These are phyloP conservation scores for Boletales sp. DNA, from an alignment of 768 basidiomycete species.

Conservation along the genomic window DNA sequence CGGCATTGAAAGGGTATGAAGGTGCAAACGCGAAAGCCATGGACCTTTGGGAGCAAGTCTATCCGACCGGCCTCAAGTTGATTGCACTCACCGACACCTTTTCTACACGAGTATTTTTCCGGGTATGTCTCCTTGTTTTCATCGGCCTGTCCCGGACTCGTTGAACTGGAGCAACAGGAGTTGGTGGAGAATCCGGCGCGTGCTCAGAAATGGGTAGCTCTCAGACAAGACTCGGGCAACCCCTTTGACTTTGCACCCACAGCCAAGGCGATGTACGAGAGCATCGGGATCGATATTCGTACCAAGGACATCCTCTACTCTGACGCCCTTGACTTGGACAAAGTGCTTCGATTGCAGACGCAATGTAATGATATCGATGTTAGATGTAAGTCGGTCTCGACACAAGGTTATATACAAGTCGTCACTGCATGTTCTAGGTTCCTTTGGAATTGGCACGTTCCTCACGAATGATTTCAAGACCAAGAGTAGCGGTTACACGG, in stretches of 20 bases:
- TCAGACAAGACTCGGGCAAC: slow-evolving; percentile 94
- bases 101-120: slow-evolving; percentile 82
- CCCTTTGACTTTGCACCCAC: slow-evolving; percentile 76
- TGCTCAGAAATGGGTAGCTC: slow-evolving; percentile 70
- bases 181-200: slow-evolving; percentile 53
- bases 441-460: slow-evolving; percentile 92
- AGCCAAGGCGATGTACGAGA: slow-evolving; percentile 68
- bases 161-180: slow-evolving; percentile 40
- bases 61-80: slow-evolving; percentile 46
- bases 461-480: slow-evolving; percentile 83
- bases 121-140: slow-evolving; percentile 39
- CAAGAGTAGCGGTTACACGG: slow-evolving; percentile 39
- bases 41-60: slow-evolving; percentile 82
- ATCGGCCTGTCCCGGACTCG: background rate
- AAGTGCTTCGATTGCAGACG: slow-evolving; percentile 63
- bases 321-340: slow-evolving; percentile 72
- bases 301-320: slow-evolving; percentile 80
- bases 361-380: slow-evolving; percentile 77
- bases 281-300: slow-evolving; percentile 61
- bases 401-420: background rate
- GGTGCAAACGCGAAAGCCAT: slow-evolving; percentile 70
- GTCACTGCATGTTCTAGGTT: slow-evolving; percentile 42
- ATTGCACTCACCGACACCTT: slow-evolving; percentile 95
- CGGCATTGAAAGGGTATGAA: slow-evolving; percentile 81
- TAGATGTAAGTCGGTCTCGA: slow-evolving; percentile 37